Evolutionary conservation across 345 rosid species (phyloP).

Genomic region (Rhodomyrtus tomentosa): DNA sequence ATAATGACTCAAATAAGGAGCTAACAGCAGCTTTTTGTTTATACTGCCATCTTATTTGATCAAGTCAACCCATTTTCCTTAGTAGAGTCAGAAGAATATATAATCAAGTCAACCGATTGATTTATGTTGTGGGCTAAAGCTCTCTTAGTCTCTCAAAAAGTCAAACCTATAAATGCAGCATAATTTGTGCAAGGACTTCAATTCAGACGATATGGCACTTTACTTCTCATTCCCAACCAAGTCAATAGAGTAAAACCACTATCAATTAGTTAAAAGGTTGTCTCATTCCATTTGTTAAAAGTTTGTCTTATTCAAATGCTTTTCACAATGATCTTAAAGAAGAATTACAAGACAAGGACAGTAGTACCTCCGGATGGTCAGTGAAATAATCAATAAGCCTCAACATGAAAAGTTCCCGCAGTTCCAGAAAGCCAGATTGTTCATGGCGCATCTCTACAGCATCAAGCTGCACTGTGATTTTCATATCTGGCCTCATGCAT

Average conservation of each 20-base stretch:
- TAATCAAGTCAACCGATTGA: neutral
- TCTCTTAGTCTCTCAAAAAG: neutral
- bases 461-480: constrained; percentile 21
- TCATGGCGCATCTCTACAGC: constrained; percentile 18
- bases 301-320: neutral
- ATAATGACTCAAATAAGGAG: neutral
- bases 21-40: neutral
- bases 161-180: neutral
- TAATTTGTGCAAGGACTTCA: neutral
- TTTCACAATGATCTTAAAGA: neutral
- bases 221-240: neutral
- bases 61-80: neutral
- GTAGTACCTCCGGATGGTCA: constrained; percentile 31
- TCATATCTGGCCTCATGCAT: constrained; percentile 33
- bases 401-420: constrained; percentile 16
- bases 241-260: neutral
- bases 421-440: constrained; percentile 23
- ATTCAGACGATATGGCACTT: neutral
- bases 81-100: neutral
- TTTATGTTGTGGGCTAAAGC: neutral
- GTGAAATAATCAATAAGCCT: constrained; percentile 21
- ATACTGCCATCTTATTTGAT: neutral
- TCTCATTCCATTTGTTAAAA: neutral
- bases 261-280: neutral
- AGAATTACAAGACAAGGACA: neutral